Evolutionary conservation across 73 alveolate species (phyloP).

Genomic region (Paramecium octaurelia): DNA sequence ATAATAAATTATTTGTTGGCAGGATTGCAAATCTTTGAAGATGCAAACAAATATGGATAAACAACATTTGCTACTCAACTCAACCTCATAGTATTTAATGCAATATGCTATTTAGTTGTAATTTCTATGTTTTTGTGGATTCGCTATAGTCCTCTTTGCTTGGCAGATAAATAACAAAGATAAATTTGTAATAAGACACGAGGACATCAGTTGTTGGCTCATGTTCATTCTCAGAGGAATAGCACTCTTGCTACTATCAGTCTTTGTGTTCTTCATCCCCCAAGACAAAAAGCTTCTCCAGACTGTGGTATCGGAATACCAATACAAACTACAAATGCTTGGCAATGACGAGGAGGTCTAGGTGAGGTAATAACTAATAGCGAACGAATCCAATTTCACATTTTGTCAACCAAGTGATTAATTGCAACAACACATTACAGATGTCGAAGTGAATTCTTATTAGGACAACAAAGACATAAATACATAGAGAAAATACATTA

Average conservation of each 20-base stretch:
- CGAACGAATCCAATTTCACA: not conserved
- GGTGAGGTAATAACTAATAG: not conserved
- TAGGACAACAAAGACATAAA: not conserved
- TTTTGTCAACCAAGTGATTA: not conserved
- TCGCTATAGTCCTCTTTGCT: not conserved
- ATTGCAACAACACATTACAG: not conserved
- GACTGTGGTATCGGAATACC: not conserved
- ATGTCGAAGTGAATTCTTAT: not conserved
- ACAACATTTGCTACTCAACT: not conserved
- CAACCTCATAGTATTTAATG: not conserved
- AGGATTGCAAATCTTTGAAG: not conserved
- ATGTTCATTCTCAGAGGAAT: not conserved
- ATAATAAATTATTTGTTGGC: not conserved
- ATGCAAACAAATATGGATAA: not conserved
- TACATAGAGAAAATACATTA: not conserved
- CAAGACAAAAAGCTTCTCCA: not conserved
- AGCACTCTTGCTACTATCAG: not conserved
- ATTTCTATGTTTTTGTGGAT: not conserved
- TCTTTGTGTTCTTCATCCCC: not conserved
- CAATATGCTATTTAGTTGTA: not conserved
- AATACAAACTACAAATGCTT: not conserved
- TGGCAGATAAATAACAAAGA: not conserved
- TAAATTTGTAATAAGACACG: not conserved
- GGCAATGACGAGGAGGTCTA: not conserved
- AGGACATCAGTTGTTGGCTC: not conserved